Evolutionary conservation across 176 grass and related monocot genomes (phyloP).

Genomic region (Musa schizocarpa): DNA sequence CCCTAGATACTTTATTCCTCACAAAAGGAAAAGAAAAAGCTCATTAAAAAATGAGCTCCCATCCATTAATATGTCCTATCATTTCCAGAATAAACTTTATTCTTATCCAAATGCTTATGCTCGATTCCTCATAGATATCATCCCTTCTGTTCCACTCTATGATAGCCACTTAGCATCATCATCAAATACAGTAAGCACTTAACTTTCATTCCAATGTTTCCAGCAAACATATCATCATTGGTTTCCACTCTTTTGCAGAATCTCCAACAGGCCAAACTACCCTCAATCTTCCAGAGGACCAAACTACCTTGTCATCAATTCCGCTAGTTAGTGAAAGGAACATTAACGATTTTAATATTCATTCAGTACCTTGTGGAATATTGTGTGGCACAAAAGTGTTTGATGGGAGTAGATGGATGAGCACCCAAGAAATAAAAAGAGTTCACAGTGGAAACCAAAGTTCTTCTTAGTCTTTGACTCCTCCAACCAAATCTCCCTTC

Average conservation of each 20-base stretch:
- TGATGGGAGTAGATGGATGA: background rate
- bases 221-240: no score
- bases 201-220: background rate
- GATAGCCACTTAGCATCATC: background rate
- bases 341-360: background rate
- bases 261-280: background rate
- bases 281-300: background rate
- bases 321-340: background rate
- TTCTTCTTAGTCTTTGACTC: background rate
- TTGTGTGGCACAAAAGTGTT: background rate
- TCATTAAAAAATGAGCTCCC: background rate
- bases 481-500: background rate
- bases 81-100: background rate
- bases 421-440: no score
- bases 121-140: background rate
- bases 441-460: no score
- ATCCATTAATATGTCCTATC: background rate
- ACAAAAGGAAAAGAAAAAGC: background rate
- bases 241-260: background rate
- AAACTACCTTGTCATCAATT: background rate
- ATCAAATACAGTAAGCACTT: background rate
- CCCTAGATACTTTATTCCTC: background rate
- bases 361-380: background rate
- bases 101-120: background rate
- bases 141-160: background rate